These are phyloP conservation scores for Vigna nakashimae DNA, from an alignment of 306 rosid genomes.

Conservation along the genomic window DNA sequence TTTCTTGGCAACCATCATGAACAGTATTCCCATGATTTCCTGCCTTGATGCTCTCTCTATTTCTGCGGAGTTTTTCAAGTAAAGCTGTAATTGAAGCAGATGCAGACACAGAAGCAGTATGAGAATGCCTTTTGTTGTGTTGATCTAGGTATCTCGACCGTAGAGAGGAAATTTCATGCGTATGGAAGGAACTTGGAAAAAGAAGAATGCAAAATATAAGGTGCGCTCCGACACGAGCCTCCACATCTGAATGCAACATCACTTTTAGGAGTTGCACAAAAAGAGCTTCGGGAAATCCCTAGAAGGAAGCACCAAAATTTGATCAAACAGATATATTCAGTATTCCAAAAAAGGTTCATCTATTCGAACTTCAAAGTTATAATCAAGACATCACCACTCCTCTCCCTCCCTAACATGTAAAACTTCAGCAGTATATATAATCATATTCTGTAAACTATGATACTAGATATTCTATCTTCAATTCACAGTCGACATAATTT, in stretches of 20 bases:
- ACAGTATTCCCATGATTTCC: slow-evolving; percentile 53
- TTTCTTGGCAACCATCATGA: slow-evolving; percentile 61
- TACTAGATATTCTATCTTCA: slow-evolving; percentile 11
- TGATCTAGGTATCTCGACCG: slow-evolving; percentile 67
- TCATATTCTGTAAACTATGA: not conserved
- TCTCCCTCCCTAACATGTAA: slow-evolving; percentile 1
- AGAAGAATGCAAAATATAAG: slow-evolving; percentile 86
- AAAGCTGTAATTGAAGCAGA: slow-evolving; percentile 89
- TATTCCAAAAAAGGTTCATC: slow-evolving; percentile 10
- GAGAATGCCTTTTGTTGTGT: slow-evolving; percentile 64
- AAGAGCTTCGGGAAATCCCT: slow-evolving; percentile 94
- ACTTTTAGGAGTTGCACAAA: slow-evolving; percentile 87
- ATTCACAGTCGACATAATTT: slow-evolving; percentile 18
- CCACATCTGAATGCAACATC: slow-evolving; percentile 85
- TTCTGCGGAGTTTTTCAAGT: slow-evolving; percentile 91
- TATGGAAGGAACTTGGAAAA: slow-evolving; percentile 68
- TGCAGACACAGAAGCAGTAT: slow-evolving; percentile 73
- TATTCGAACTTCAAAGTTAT: slow-evolving; percentile 1
- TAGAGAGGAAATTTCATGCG: slow-evolving; percentile 60
- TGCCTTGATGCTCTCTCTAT: slow-evolving; percentile 58
- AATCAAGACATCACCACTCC: not conserved
- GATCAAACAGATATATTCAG: slow-evolving; percentile 19
- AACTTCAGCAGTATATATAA: not conserved
- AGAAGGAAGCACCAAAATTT: slow-evolving; percentile 29
- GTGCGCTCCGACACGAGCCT: slow-evolving; percentile 92